Evolutionary conservation across 306 rosid genomes (phyloP), one percentile per base, ranked within the genome.

Genomic region (Benincasa hispida): DNA sequence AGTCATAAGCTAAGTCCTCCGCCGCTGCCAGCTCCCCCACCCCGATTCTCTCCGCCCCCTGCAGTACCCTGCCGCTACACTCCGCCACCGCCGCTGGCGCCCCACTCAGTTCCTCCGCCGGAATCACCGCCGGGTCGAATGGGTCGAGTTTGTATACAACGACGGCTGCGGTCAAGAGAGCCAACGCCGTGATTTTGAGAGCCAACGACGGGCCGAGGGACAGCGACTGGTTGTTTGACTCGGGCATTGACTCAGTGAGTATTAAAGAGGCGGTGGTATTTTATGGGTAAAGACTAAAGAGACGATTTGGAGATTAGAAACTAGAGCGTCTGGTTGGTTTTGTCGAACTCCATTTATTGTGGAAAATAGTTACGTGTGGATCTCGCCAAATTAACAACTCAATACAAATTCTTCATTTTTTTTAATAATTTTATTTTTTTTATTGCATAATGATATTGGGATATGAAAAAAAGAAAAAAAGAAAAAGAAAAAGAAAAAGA

Each of bases 1-100:
- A 41, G 45, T 91, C 88, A 19, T 85, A 88, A 18, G 82, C 79
- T 15, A 93, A 30, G 73, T 89, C 96, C 41, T 93, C 92, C 0
- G 92, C 86, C 3, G 78, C 90, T 25, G 0, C 8, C 83, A 91
- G 28, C 1, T 60, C 42, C 12, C 89, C 89, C 37, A 30, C 32
- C 1, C 74, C 92, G 24, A 93, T 3, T 8, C 6, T 13, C 78
- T 87, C 90, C 8, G 88, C 77, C 2, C 75, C 90, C 57, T 37
- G 12, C 5, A 72, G 80, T 84, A 87, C 73, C 28, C 22, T 72
- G 0, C n/a, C 62, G 77, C 89, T 84, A 12, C 70, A 77, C 1
- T 57, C 14, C 0, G 87, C 87, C 11, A 77, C 88, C 4, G n/a
- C 3, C 1, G 78, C n/a, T 10, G 18, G 19, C 5, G 17, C 57